Evolutionary conservation across 2,329 filamentous ascomycete genomes (phyloP), one percentile per base, ranked within the genome.

Genomic region (Hymenoscyphus linearis): DNA sequence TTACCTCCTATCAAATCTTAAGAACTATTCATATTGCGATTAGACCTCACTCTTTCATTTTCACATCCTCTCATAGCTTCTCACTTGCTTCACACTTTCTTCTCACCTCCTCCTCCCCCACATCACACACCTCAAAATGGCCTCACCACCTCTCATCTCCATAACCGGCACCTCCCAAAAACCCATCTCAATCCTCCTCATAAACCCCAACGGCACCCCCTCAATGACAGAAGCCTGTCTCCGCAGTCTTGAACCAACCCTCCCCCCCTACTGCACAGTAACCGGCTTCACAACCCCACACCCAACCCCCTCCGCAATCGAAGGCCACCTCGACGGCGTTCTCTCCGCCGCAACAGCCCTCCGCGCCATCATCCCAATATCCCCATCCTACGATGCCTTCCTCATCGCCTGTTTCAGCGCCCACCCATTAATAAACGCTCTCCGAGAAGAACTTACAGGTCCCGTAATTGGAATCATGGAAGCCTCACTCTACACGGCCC

Each of bases 351-450:
- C 79, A 4, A 77, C 79, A 3, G 75, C 78, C 18, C 73, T 79
- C 37, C 75, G 79, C 25, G 77, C 77, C 16, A 72, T 82, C 7
- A 67, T 77, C 10, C 76, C 76, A 1, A 74, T 80, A 14, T 74
- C 76, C 1, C 65, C 74, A 9, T 70, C 74, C 5, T 80, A 78
- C 67, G 86, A 93, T 71, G 91, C 82, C 18, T 87, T 96, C 63
- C 81, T 96, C 0, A 82, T 96, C 1, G 91, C 91, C 26, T 97
- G 93, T 76, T 97, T 90, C 78, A 93, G 89, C 62, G 85, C 88
- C 1, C 91, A 96, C 71, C 85, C 88, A 0, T 81, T 96, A 0
- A 90, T 96, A 0, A 75, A 80, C 0, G 74, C 80, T 44, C 76
- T 96, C 6, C 80, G 80, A 76, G 63, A 72, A 50, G 66, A 69